Evolutionary conservation across 306 rosid species (phyloP).

Genomic region (Gleditsia sinensis): DNA sequence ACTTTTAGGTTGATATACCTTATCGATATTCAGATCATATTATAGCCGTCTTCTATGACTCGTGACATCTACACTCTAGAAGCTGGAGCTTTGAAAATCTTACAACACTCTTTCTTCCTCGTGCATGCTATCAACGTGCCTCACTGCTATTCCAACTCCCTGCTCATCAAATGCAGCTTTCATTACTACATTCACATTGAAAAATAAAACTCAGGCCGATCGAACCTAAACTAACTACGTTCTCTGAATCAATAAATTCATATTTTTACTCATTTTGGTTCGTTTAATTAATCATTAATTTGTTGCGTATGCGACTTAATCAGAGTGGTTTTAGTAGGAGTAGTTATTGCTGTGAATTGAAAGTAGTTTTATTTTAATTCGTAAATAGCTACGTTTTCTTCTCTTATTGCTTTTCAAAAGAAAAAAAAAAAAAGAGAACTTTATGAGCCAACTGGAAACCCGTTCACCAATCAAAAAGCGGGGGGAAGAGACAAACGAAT

Average conservation of each 20-base stretch:
- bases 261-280: no score
- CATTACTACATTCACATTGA: not conserved
- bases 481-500: not conserved
- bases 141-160: no score
- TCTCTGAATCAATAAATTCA: no score
- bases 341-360: not conserved
- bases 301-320: not conserved
- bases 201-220: no score
- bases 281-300: not conserved
- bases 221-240: no score
- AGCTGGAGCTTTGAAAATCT: not conserved
- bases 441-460: not conserved
- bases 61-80: not conserved
- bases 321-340: not conserved
- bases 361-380: not conserved
- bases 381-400: not conserved
- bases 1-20: not conserved
- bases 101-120: no score
- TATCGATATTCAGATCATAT: no score
- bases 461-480: not conserved
- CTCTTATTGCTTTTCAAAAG: not conserved
- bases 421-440: not conserved
- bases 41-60: slow-evolving; percentile 14
- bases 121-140: not conserved
- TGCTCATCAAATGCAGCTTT: no score